Evolutionary conservation across 495 filamentous ascomycete genomes (phyloP), one percentile per base, ranked within the genome.

Genomic region (Penicillium canescens): DNA sequence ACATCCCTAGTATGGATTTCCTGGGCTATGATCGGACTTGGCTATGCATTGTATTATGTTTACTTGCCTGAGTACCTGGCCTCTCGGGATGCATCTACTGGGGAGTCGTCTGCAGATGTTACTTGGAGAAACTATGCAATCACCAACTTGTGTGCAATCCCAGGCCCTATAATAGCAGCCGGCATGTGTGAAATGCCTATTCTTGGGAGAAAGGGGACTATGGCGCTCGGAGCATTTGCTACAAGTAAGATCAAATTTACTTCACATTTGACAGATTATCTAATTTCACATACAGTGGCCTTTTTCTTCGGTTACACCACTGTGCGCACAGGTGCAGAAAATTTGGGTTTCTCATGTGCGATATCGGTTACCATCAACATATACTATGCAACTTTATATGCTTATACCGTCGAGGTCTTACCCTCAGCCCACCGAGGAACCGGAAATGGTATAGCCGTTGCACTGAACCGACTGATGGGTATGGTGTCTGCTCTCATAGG

Each of bases 361-460:
- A 78, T 78, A 33, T 69, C 67, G 0, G 72, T 73, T 0, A 64
- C 70, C 2, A 71, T 69, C 18, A 72, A 77, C 46, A 78, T 79
- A 35, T 79, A 76, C 60, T 79, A 79, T 42, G 72, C 68, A 9
- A 76, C 73, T 2, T 68, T 77, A 0, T 78, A 78, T 47, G 75
- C 74, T 8, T 78, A 77, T 48, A 78, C 75, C 0, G 71, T 74
- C 3, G 74, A 78, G 41, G 70, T 78, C 21, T 44, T 76, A 13
- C 75, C 75, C 4, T 60, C 56, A 37, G 73, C 75, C 7, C 75
- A 78, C 53, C 66, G 75, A 18, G 73, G 69, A 10, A 76, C 72
- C 6, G 72, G 74, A 12, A 71, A 75, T 54, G 71, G 69, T 18
- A 57, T 75, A n/a, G 69, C 65, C 8, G 70, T 76, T 10, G 65